Base-by-base conservation (phyloP, 169 alveolate genomes). In the Plasmodium cynomolgi region DNA sequence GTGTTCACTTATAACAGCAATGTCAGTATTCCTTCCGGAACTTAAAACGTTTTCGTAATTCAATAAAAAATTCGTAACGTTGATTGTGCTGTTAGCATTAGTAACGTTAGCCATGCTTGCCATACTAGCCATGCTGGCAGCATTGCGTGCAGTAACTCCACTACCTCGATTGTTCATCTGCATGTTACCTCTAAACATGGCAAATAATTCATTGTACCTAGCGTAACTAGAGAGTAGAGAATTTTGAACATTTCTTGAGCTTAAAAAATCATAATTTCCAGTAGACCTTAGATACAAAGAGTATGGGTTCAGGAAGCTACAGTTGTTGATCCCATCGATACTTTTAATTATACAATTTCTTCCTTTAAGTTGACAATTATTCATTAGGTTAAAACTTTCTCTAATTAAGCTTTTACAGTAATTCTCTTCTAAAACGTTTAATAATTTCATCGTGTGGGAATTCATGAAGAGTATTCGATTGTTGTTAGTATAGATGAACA, bases 291-390 rank as follows among this genome's bases (percentile, higher is more conserved):
- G 72, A 75, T 86, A 86, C 3, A 86, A 75, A 7, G 93, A 62
- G 29, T 86, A 86, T 26, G 93, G 85, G 81, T 86, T 86, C 58
- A 75, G 44, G 68, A 47, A 86, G 44, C 39, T 77, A 47, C 93
- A 86, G 31, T 58, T 79, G 34, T 50, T 75, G 41, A 86, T 33
- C 7, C 81, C 80, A 77, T 91, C 84, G 9, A 91, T 54, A 50
- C 72, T 82, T 73, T 91, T 91, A 23, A 91, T 91, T n/a, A 81
- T 91, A 8, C 92, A 81, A 47, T 91, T 81, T 82, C 92, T 91
- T 39, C 95, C 95, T 72, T 91, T 91, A 13, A 91, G 75, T 33
- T 81, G 84, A 17, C 33, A 71, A 71, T 62, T 71, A 71, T 91
- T 81, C 79, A 91, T 44, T n/a, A 82, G 26, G 77, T 91, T 91